A percentile compares a stretch with the other conserved stretches of the same genome.
Conservation (phyloP, 2,329 filamentous ascomycete genomes). For the Didymosphaeria variabile region DNA sequence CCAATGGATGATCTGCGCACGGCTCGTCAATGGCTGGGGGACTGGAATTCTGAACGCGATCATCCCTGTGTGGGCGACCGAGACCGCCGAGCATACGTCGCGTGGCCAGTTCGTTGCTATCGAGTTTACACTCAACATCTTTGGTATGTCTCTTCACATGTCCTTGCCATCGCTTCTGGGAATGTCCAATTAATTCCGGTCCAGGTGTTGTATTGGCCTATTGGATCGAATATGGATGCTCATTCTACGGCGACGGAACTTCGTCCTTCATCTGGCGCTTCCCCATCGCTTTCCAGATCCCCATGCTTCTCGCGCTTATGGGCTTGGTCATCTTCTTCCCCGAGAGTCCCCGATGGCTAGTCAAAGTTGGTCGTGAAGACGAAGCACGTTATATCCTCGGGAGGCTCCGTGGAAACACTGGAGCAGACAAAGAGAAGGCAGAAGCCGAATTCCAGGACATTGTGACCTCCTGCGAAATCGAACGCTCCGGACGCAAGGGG, state of each 20-base stretch:
- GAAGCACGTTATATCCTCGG: slow-evolving; percentile 73
- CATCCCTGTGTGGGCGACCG: slow-evolving; percentile 75
- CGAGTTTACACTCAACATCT: slow-evolving; percentile 78
- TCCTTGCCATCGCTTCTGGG: not conserved
- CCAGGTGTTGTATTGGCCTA: slow-evolving; percentile 66
- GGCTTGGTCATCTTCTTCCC: slow-evolving; percentile 71
- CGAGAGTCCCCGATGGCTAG: slow-evolving; percentile 73
- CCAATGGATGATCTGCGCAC: slow-evolving; percentile 65
- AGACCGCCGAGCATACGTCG: slow-evolving; percentile 72
- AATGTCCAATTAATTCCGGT: too few species aligned
- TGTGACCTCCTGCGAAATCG: slow-evolving; percentile 67
- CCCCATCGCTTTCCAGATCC: slow-evolving; percentile 74
- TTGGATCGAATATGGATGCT: slow-evolving; percentile 62
- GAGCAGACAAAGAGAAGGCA: slow-evolving; percentile 57
- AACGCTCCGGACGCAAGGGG: slow-evolving; percentile 57
- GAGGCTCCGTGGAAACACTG: slow-evolving; percentile 68
- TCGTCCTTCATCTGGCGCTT: slow-evolving; percentile 73
- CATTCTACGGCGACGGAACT: slow-evolving; percentile 66
- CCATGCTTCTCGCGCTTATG: slow-evolving; percentile 68
- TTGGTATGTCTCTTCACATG: slow-evolving; percentile 54
- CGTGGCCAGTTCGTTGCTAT: slow-evolving; percentile 75
- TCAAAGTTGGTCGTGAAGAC: slow-evolving; percentile 71
- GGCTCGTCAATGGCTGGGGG: slow-evolving; percentile 70
- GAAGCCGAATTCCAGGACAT: slow-evolving; percentile 71
- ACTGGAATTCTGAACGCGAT: slow-evolving; percentile 77